These are phyloP conservation scores for Globisporangium middletonii DNA, from an alignment of 352 stramenopile genomes.

Conservation along the genomic window DNA sequence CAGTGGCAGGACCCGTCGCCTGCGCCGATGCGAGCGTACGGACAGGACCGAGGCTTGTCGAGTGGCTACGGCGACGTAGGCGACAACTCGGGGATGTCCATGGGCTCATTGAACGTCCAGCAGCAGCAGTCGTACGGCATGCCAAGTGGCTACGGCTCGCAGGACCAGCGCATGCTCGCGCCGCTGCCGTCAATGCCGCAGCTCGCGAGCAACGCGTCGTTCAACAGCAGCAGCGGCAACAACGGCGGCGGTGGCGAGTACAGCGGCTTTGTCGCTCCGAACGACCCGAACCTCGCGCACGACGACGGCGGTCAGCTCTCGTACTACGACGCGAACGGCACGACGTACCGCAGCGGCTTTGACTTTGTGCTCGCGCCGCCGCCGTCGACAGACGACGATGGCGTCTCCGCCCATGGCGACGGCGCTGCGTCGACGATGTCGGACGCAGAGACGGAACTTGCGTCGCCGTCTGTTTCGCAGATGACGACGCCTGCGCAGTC, in stretches of 20 bases:
- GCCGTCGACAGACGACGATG: not conserved
- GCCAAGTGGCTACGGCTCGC: constrained; percentile 1
- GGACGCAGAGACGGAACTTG: constrained; percentile 57
- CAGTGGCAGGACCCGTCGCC: constrained; percentile 18
- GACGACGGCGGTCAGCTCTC: constrained; percentile 35
- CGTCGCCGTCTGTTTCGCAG: constrained; percentile 56
- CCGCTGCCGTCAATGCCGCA: constrained; percentile 13
- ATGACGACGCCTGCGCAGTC: constrained; percentile 60
- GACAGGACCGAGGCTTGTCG: constrained; percentile 6
- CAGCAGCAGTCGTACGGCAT: constrained; percentile 6
- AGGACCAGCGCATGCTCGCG: constrained; percentile 6
- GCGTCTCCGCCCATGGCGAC: not conserved
- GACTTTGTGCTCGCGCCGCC: constrained; percentile 37
- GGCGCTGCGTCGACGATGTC: constrained; percentile 16
- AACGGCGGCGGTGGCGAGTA: constrained; percentile 7
- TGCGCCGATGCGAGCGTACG: constrained; percentile 10
- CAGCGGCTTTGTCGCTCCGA: constrained; percentile 46
- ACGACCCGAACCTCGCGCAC: constrained; percentile 38
- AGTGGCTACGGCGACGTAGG: constrained; percentile 4
- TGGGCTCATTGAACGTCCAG: constrained; percentile 8
- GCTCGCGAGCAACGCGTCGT: constrained; percentile 3
- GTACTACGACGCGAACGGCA: constrained; percentile 64
- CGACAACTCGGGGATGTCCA: constrained; percentile 5
- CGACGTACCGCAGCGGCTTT: constrained; percentile 49
- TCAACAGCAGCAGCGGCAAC: not conserved